Evolutionary conservation across 257 asterid species (phyloP).

Genomic region (Penstemon davidsonii): DNA sequence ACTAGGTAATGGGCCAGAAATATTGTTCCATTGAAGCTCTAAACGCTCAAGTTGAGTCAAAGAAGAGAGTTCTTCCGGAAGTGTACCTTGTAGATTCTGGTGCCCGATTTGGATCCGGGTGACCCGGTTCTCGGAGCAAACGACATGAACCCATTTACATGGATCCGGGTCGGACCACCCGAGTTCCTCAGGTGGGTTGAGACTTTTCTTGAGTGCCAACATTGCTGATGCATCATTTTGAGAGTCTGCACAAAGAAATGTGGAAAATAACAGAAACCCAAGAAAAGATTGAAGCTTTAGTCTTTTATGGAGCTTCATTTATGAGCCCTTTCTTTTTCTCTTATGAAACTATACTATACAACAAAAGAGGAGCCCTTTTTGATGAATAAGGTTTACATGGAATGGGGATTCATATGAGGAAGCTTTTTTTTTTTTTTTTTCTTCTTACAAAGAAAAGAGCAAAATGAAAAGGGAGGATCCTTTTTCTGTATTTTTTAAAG

Average conservation of each 20-base stretch:
- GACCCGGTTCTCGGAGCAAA: conserved; percentile 70
- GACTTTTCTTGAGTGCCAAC: conserved; percentile 69
- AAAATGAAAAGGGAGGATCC: neutral
- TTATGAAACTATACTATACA: too few species aligned
- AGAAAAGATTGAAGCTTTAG: conserved; percentile 50
- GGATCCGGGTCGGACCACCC: conserved; percentile 88
- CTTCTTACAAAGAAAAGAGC: too few species aligned
- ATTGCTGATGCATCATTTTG: conserved; percentile 65
- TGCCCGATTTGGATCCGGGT: conserved; percentile 82
- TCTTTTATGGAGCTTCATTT: conserved; percentile 43
- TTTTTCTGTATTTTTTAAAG: conserved; percentile 1
- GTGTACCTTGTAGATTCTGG: conserved; percentile 65
- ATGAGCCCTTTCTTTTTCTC: conserved; percentile 4
- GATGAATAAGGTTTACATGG: too few species aligned
- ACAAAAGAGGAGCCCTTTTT: too few species aligned
- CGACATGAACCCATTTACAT: conserved; percentile 67
- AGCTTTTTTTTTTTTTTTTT: too few species aligned
- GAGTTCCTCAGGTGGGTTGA: conserved; percentile 49
- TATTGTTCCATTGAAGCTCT: conserved; percentile 83
- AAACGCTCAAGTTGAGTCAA: conserved; percentile 64
- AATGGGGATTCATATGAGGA: too few species aligned
- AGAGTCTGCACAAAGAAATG: conserved; percentile 35
- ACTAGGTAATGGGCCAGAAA: conserved; percentile 80
- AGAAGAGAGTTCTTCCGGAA: conserved; percentile 58
- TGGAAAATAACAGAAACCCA: conserved; percentile 38